Evolutionary conservation across 805 yeast genomes (phyloP).

Genomic region (Ogataea zsoltii): DNA sequence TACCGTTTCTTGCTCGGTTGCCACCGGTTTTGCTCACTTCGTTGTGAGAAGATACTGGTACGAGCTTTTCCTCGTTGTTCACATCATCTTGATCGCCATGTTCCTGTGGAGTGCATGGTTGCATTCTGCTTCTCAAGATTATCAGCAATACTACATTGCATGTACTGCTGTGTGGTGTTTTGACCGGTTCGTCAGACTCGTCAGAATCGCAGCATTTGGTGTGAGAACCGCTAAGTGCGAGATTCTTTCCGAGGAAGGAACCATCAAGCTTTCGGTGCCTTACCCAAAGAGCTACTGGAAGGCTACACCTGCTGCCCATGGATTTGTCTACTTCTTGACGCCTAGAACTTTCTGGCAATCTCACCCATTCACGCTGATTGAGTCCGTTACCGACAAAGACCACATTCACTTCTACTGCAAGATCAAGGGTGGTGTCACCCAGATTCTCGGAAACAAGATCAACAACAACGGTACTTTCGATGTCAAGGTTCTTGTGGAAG

Average conservation of each 20-base stretch:
- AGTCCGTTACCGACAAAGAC: slow-evolving; percentile 35
- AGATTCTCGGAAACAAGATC: slow-evolving; percentile 36
- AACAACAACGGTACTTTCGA: slow-evolving; percentile 27
- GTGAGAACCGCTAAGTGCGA: slow-evolving; percentile 39
- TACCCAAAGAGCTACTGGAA: slow-evolving; percentile 49
- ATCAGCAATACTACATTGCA: slow-evolving; percentile 36
- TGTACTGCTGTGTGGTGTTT: slow-evolving; percentile 52
- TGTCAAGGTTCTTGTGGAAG: slow-evolving; percentile 53
- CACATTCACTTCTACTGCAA: slow-evolving; percentile 46
- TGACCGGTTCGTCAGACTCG: slow-evolving; percentile 52
- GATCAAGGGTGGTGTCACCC: slow-evolving; percentile 61
- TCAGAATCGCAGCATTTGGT: slow-evolving; percentile 39
- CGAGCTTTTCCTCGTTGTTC: slow-evolving; percentile 61
- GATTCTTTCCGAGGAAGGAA: slow-evolving; percentile 44
- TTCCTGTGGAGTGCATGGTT: slow-evolving; percentile 58
- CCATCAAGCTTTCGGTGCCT: slow-evolving; percentile 47
- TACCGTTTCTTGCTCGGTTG: slow-evolving; percentile 40
- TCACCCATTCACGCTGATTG: slow-evolving; percentile 57
- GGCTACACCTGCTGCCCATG: slow-evolving; percentile 59
- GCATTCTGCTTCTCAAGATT: slow-evolving; percentile 47
- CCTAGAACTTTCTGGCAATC: slow-evolving; percentile 57
- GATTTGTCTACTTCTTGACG: slow-evolving; percentile 58
- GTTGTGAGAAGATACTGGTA: slow-evolving; percentile 54
- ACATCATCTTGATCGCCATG: slow-evolving; percentile 52
- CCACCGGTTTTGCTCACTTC: slow-evolving; percentile 48